A percentile compares a stretch with the other conserved stretches of the same genome.
Conservation (phyloP, 108 stramenopile species). For the Nitzschia putrida region DNA sequence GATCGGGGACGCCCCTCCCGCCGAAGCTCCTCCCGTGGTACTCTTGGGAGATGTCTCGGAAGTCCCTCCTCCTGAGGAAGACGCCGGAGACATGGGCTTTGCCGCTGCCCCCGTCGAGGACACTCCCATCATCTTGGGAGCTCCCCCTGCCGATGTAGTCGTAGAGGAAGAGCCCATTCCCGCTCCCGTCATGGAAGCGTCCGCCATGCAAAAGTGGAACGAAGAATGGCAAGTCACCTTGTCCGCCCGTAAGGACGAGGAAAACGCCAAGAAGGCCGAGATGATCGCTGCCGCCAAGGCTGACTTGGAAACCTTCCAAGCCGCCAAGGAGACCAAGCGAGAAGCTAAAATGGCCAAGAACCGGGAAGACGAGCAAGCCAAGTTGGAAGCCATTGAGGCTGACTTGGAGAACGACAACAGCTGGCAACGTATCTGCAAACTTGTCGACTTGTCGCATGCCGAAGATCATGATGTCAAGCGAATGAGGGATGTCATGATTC, state of each 20-base stretch:
- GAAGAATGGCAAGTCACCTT: slow-evolving; percentile 82
- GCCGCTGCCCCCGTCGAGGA: slow-evolving; percentile 35
- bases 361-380: slow-evolving; percentile 86
- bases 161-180: slow-evolving; percentile 19
- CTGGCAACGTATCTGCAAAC: slow-evolving; percentile 87
- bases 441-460: slow-evolving; percentile 80
- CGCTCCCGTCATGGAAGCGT: slow-evolving; percentile 22
- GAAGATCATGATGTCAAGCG: slow-evolving; percentile 57
- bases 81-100: slow-evolving; percentile 16
- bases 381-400: slow-evolving; percentile 92
- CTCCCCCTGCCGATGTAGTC: slow-evolving; percentile 18
- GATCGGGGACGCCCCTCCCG: slow-evolving; percentile 37
- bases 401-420: slow-evolving; percentile 89
- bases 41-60: background rate
- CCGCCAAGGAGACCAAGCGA: slow-evolving; percentile 65
- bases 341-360: slow-evolving; percentile 82
- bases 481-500: slow-evolving; percentile 83
- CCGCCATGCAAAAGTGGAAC: slow-evolving; percentile 84
- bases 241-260: slow-evolving; percentile 75
- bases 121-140: slow-evolving; percentile 35
- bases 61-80: slow-evolving; percentile 8
- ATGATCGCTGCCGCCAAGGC: slow-evolving; percentile 61
- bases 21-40: slow-evolving; percentile 24
- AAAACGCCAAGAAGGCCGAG: slow-evolving; percentile 73
- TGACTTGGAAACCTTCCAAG: slow-evolving; percentile 65